Conservation (phyloP, 1,139 yeast species). For the Groenewaldozyma sp. region DNA sequence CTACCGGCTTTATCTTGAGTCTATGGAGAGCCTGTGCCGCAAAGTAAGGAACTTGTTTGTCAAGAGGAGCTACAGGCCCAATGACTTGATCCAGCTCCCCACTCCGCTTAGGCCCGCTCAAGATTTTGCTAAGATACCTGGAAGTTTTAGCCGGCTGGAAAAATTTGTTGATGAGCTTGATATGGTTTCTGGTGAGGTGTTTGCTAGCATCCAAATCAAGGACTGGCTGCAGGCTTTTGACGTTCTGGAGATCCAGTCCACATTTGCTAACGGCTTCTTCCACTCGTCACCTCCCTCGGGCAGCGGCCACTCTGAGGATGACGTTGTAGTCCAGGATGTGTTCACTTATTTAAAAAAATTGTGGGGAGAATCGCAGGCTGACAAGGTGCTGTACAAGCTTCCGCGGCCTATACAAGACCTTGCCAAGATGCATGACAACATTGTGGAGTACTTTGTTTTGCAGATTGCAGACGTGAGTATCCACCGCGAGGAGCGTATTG, state of each 20-base stretch:
- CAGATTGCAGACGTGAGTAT: constrained; percentile 55
- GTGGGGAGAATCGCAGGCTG: constrained; percentile 20
- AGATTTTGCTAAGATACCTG: constrained; percentile 16
- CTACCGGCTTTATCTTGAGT: constrained; percentile 24
- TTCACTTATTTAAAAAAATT: constrained; percentile 61
- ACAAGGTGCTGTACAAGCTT: constrained; percentile 42
- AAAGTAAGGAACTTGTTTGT: constrained; percentile 65
- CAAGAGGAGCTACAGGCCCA: constrained; percentile 71
- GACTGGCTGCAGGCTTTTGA: constrained; percentile 82
- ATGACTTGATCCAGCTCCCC: constrained; percentile 34
- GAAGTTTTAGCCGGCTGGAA: constrained; percentile 32
- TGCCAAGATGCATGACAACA: constrained; percentile 56
- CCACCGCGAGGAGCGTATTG: constrained; percentile 48
- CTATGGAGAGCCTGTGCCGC: constrained; percentile 50
- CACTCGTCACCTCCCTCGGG: constrained; percentile 42
- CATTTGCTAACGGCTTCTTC: constrained; percentile 48
- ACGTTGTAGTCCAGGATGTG: constrained; percentile 55
- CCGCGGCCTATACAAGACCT: constrained; percentile 66
- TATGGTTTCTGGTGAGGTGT: constrained; percentile 49
- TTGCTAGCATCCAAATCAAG: constrained; percentile 49
- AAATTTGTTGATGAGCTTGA: constrained; percentile 58
- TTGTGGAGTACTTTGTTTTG: constrained; percentile 52
- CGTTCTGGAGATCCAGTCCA: constrained; percentile 57
- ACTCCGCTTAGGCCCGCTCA: constrained; percentile 20
- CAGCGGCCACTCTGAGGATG: constrained; percentile 39